A percentile compares a stretch with the other conserved stretches of the same genome.
Evolutionary conservation across 768 basidiomycete genomes (phyloP).

Genomic region (Suillus plorans): DNA sequence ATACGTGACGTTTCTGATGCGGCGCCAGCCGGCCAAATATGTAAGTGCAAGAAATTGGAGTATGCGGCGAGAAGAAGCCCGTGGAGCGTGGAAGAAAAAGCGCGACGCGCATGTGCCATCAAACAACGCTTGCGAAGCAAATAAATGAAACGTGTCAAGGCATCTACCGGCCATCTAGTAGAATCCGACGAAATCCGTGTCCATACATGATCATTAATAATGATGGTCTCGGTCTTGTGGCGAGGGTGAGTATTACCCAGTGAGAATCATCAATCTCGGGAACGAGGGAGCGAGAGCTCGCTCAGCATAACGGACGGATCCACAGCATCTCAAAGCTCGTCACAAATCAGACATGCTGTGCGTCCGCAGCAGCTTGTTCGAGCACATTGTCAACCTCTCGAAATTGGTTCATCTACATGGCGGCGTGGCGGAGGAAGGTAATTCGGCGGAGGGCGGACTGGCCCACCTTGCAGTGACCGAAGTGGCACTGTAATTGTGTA

Average conservation of each 20-base stretch:
- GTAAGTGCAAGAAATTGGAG: background rate
- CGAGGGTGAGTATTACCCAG: background rate
- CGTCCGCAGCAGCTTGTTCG: too few relatives aligned
- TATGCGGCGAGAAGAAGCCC: background rate
- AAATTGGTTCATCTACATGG: background rate
- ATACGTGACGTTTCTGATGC: background rate
- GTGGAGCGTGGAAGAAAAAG: background rate
- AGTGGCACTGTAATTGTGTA: background rate
- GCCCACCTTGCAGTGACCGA: background rate
- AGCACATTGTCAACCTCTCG: background rate
- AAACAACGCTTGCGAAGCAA: background rate
- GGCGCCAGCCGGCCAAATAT: too few relatives aligned
- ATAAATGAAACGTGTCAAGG: background rate
- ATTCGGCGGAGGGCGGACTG: background rate
- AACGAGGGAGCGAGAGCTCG: background rate
- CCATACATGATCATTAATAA: background rate
- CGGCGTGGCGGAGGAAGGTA: background rate
- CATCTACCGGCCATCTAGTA: background rate
- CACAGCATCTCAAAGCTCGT: background rate
- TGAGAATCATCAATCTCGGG: background rate
- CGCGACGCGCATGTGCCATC: background rate
- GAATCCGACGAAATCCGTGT: background rate
- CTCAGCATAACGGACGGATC: background rate
- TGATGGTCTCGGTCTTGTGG: background rate
- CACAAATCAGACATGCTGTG: background rate